Percentiles rank a stretch among this genome's conserved stretches.
phyloP scores from a whole-genome alignment of 2,329 filamentous ascomycete genomes.

The Proliferodiscus dingleyae region DNA sequence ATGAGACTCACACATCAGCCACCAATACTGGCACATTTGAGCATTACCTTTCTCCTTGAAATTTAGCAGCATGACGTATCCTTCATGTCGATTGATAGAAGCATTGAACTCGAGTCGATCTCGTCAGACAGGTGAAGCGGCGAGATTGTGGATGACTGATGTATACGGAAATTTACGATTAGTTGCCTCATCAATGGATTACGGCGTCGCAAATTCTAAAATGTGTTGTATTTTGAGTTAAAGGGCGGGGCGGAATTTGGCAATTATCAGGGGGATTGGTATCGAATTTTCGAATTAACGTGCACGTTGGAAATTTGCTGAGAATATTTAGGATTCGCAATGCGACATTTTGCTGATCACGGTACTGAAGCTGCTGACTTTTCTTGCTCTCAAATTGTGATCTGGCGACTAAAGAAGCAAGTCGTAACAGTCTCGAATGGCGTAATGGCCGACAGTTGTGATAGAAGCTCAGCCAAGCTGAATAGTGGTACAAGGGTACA shows the following conservation, averaged over 20 bases:
- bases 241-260: constrained; percentile 15
- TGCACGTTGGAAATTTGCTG: constrained; percentile 30
- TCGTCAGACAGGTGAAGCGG: neutral
- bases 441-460: constrained; percentile 26
- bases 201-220: constrained; percentile 15
- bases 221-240: constrained; percentile 9
- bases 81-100: no score
- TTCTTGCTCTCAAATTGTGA: constrained; percentile 29
- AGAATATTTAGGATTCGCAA: constrained; percentile 22
- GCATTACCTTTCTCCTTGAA: constrained; percentile 1
- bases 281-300: constrained; percentile 19
- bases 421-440: constrained; percentile 29
- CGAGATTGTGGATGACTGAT: constrained; percentile 1
- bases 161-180: constrained; percentile 19
- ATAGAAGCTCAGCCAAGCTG: constrained; percentile 31
- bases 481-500: constrained; percentile 35
- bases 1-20: constrained; percentile 3
- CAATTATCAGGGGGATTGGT: constrained; percentile 21
- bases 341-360: constrained; percentile 26
- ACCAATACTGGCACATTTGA: neutral
- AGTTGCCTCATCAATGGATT: constrained; percentile 21
- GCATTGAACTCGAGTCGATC: no score
- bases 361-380: constrained; percentile 24
- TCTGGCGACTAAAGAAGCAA: constrained; percentile 33
- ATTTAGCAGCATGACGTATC: no score